These are phyloP conservation scores for Eleusine indica DNA, from an alignment of 176 grass and related monocot species.

Conservation along the genomic window DNA sequence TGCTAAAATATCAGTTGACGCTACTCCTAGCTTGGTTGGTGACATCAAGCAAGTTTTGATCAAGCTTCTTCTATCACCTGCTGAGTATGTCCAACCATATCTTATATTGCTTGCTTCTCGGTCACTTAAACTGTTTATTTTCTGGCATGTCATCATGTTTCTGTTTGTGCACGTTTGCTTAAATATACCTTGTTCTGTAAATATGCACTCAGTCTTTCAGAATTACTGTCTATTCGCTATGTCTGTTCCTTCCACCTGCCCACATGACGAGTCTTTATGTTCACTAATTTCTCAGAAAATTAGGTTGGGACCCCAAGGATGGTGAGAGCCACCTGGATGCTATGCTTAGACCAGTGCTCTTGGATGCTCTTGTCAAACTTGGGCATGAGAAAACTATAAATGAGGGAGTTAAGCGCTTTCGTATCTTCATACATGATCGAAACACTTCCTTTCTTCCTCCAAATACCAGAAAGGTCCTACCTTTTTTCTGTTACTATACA, in stretches of 20 bases:
- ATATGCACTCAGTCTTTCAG: not conserved
- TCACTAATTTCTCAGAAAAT: slow-evolving; percentile 56
- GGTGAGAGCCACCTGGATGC: slow-evolving; percentile 68
- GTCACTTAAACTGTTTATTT: slow-evolving; percentile 20
- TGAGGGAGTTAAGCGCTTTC: slow-evolving; percentile 72
- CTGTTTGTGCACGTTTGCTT: slow-evolving; percentile 12
- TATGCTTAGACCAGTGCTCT: slow-evolving; percentile 74
- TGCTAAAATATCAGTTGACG: slow-evolving; percentile 66
- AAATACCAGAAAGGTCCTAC: slow-evolving; percentile 78
- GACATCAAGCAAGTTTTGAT: slow-evolving; percentile 78
- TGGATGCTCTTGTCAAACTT: slow-evolving; percentile 69
- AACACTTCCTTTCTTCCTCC: slow-evolving; percentile 68
- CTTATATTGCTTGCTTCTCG: slow-evolving; percentile 31
- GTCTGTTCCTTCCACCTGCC: not conserved
- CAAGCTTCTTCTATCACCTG: slow-evolving; percentile 66
- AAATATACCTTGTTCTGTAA: slow-evolving; percentile 24
- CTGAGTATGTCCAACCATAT: slow-evolving; percentile 60
- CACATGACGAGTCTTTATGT: not conserved
- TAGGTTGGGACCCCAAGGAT: slow-evolving; percentile 80
- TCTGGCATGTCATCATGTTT: slow-evolving; percentile 10
- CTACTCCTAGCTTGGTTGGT: slow-evolving; percentile 61
- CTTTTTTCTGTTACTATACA: slow-evolving; percentile 29
- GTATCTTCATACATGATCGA: slow-evolving; percentile 61
- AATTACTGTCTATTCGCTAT: too few relatives aligned
- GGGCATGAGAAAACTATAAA: slow-evolving; percentile 66